Percentiles rank a stretch among this genome's conserved stretches.
Evolutionary conservation across 2,329 filamentous ascomycete genomes (phyloP).

Genomic region (Botrytis fragariae): DNA sequence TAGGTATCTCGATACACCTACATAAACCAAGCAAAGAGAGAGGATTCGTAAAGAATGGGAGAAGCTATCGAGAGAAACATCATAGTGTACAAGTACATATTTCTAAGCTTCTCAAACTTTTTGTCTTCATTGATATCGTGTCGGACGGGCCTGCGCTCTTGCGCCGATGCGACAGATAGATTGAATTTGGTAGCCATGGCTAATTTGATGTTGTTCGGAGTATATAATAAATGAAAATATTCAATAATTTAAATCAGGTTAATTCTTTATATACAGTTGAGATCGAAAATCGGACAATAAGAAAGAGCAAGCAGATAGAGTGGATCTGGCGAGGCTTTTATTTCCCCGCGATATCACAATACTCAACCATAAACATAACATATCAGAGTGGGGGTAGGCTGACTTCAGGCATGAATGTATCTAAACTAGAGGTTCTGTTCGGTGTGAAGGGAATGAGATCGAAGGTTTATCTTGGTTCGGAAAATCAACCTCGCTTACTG

Average conservation of each 20-base stretch:
- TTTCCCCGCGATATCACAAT: not conserved
- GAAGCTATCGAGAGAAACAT: constrained; percentile 21
- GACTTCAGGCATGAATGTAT: not conserved
- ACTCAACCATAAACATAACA: not conserved
- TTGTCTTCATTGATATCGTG: not conserved
- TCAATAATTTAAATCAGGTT: not conserved
- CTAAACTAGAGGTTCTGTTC: not conserved
- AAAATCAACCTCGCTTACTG: constrained; percentile 21
- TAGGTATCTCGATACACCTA: constrained; percentile 1
- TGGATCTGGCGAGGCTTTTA: not conserved
- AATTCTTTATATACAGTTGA: not conserved
- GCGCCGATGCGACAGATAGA: not conserved
- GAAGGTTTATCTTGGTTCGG: constrained; percentile 11
- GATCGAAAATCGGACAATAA: not conserved
- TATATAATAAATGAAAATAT: not conserved
- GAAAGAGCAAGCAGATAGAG: not conserved
- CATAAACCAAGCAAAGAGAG: constrained; percentile 17
- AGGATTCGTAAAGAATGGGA: constrained; percentile 22
- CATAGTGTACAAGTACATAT: constrained; percentile 20
- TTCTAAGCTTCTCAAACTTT: not conserved
- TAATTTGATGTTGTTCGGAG: not conserved
- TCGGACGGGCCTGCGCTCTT: not conserved
- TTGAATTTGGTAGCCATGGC: not conserved
- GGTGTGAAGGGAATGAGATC: not conserved
- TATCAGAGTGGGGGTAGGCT: not conserved